Evolutionary conservation across 2,329 filamentous ascomycete species (phyloP).

Genomic region (Akanthomyces lecanii): DNA sequence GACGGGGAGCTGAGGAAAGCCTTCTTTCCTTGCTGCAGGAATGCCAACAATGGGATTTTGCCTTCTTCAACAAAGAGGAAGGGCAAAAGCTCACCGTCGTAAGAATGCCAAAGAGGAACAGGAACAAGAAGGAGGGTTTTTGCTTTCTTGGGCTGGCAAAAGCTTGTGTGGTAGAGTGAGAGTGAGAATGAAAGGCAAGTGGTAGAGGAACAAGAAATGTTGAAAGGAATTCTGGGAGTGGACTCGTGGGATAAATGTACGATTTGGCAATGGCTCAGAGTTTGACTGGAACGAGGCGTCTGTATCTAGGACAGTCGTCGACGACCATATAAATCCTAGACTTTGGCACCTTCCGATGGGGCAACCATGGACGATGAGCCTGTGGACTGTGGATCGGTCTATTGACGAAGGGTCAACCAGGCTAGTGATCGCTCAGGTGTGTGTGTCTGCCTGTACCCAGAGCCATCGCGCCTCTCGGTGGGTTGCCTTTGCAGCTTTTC

Average conservation of each 20-base stretch:
- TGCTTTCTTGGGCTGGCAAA: background rate
- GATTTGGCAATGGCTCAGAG: conserved; percentile 30
- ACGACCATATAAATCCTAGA: conserved; percentile 37
- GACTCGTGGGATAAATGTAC: conserved; percentile 42
- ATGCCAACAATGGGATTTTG: conserved; percentile 15
- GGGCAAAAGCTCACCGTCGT: conserved; percentile 5
- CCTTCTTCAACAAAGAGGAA: conserved; percentile 5
- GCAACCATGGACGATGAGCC: conserved; percentile 25
- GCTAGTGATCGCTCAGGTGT: conserved; percentile 10
- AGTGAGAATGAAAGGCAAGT: conserved; percentile 26
- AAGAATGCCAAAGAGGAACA: conserved; percentile 12
- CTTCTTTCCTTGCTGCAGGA: conserved; percentile 11
- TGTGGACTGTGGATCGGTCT: conserved; percentile 15
- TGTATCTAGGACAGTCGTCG: conserved; percentile 27
- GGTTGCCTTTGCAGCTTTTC: background rate
- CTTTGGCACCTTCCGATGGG: conserved; percentile 25
- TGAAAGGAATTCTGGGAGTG: conserved; percentile 42
- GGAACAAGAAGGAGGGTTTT: background rate
- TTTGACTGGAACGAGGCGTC: conserved; percentile 36
- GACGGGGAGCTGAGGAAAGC: background rate
- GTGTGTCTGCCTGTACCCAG: background rate
- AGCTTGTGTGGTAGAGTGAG: conserved; percentile 15
- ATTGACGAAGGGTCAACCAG: conserved; percentile 14
- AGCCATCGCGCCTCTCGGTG: conserved; percentile 10
- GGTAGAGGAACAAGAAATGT: conserved; percentile 38